Conservation (phyloP, 1,139 yeast genomes). For the Scheffersomyces titani region DNA sequence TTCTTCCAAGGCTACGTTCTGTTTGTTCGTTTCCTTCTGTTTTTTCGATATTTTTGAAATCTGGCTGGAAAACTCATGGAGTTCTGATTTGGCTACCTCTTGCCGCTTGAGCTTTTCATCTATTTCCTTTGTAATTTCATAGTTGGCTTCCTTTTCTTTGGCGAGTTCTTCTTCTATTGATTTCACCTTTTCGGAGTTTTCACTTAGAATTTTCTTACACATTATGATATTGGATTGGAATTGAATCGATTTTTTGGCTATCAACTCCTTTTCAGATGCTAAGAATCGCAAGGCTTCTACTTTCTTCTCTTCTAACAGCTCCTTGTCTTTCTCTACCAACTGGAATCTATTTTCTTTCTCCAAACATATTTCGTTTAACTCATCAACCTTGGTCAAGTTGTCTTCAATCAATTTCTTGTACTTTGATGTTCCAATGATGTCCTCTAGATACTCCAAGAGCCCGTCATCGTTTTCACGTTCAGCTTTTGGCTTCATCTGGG, state of each 20-base stretch:
- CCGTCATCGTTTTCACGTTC: constrained; percentile 94
- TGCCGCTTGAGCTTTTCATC: constrained; percentile 40
- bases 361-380: constrained; percentile 72
- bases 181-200: constrained; percentile 32
- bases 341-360: constrained; percentile 82
- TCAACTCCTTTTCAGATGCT: constrained; percentile 62
- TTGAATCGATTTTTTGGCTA: constrained; percentile 54
- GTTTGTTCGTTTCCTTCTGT: constrained; percentile 41
- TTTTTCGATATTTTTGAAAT: constrained; percentile 36
- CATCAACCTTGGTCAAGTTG: constrained; percentile 59
- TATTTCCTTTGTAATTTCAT: constrained; percentile 44
- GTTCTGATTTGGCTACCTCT: constrained; percentile 25
- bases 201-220: constrained; percentile 40
- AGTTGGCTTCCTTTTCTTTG: constrained; percentile 49
- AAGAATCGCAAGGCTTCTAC: constrained; percentile 69
- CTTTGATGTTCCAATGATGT: constrained; percentile 90
- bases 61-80: constrained; percentile 29
- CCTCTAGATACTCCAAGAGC: constrained; percentile 88
- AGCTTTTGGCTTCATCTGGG: constrained; percentile 98
- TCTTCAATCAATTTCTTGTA: constrained; percentile 80
- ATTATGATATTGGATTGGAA: constrained; percentile 55
- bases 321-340: constrained; percentile 76
- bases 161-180: constrained; percentile 45
- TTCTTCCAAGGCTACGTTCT: constrained; percentile 72
- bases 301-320: constrained; percentile 67